Evolutionary conservation across 495 filamentous ascomycete genomes (phyloP), one percentile per base, ranked within the genome.

Genomic region (Talaromyces nanjingensis): DNA sequence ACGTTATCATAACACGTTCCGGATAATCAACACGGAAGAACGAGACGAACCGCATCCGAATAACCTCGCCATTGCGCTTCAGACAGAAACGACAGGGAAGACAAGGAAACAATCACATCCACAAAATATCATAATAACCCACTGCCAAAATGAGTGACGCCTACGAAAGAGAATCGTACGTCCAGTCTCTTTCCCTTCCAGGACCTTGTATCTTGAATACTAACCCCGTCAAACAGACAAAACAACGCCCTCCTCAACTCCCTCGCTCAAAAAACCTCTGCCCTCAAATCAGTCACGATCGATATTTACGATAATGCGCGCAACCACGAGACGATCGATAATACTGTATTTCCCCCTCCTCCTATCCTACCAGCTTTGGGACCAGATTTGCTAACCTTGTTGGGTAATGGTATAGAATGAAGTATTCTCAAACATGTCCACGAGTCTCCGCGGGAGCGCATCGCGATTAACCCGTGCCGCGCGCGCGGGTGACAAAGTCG

Each of bases 261-360:
- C 69, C 88, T 98, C 24, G 87, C 90, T 16, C 82, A 83, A 27
- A 98, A 98, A 75, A 91, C 97, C 33, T 90, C 90, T 53, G 91
- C 92, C 37, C 84, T 98, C 60, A 92, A 93, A 70, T 88, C 88
- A 67, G 92, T 98, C n/a, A 98, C 94, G n/a, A 86, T 97, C 53
- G 91, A 98, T 77, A 98, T 98, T 72, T 96, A 97, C 78, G 92
- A 97, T 77, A 90, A 92, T 71, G 94, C 94, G 45, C 84, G 91
- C 45, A 85, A 89, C 69, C 93, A 97, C 70, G 85, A 88, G 60
- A 82, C 94, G 29, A 90, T 98, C 64, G 92, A 98, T 73, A 83
- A 85, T 68, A 91, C 90, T 52, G 92, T 96, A 84, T 18, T 85
- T 77, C 59, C 22, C 1, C 27, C 60, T 25, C 63, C 27, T 27